Base-by-base conservation (phyloP, 2,329 filamentous ascomycete species). In the Fusarium fujikuroi region DNA sequence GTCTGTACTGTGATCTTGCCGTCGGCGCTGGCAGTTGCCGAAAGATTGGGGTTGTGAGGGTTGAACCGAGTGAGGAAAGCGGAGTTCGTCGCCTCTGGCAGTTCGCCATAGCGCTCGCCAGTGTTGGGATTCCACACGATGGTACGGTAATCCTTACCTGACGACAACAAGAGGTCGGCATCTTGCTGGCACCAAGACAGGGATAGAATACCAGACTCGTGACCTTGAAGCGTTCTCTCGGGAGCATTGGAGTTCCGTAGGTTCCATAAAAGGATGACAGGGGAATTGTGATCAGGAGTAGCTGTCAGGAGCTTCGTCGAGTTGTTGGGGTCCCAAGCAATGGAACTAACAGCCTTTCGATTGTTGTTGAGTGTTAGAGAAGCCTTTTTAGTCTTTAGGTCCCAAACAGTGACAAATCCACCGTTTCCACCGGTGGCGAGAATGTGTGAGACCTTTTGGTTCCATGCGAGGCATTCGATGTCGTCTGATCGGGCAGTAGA, bases 51-150 rank as follows among this genome's bases (percentile, higher is more conserved):
- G 82, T 99, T 97, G 76, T 93, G 91, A 36, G 96, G 96, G 81
- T 97, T 95, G 88, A 97, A 98, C 70, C 92, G 90, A 9, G 96
- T 97, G 80, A 95, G 92, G 86, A 99, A 99, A 10, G 95, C 97
- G 95, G 96, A 99, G 83, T 98, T 99, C n/a, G 95, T 98, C 60
- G 97, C 95, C 78, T 98, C 94, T 9, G 95, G 95, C 79, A 98
- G 95, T 83, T 98, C 95, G 74, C 97, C 96, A 72, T 95, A 92
- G 18, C 90, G 87, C 80, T 96, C 91, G 60, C 95, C 95, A 6
- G 93, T 97, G 79, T 96, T 93, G 3, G 96, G 94, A 82, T 98
- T 98, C 96, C 97, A 99, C 69, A 96, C 91, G 69, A 99, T 89
- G 5, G 95, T 98, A 77, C 94, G 91, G 80, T 98, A 98, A 83